Base-by-base conservation (phyloP, 139 green algal genomes). In the Micractinium sp. region DNA sequence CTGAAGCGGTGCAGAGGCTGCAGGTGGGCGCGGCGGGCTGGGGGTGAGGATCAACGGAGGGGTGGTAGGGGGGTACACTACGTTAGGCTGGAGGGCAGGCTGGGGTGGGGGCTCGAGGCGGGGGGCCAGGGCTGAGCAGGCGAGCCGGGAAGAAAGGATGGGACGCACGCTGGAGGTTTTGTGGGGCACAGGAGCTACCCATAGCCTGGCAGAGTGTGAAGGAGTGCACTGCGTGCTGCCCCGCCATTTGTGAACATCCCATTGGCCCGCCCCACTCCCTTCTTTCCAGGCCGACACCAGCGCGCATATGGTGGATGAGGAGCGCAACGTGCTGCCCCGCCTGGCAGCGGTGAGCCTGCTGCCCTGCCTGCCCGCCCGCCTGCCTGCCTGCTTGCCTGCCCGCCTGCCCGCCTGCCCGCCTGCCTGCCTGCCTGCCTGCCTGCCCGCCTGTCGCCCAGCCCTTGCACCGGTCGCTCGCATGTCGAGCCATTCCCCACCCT, bases 261-360 rank as follows among this genome's bases (percentile, higher is more conserved):
- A 29, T 73, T 9, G 9, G 47, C 47, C 47, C 63, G 2, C 63
- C 16, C 23, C 69, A 76, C 29, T 36, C 27, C 31, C 13, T 33
- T 76, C 2, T 20, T 1, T 79, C 4, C n/a, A 81, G 76, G 76
- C 76, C 36, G 25, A 81, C 76, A 35, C 60, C 18, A 53, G 27
- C 13, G 36, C 36, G 0, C 76, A 81, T 35, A 60, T 81, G 76
- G 20, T 81, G 76, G 36, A 81, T 47, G 76, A 81, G 76, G 76
- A 81, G 76, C 76, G 76, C 36, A 81, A 29, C 19, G 35, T 81
- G 76, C 76, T 81, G 76, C 76, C 76, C 36, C 76, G 76, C 36
- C 76, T 81, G 76, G 76, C 76, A 22, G 76, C 76, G 76, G 76
- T 81, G 36, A 81, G 76, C 47, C 47, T 9, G 47, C 47, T 16